phyloP scores from a whole-genome alignment of 352 stramenopile species.

The Phytopythium helicoides region DNA sequence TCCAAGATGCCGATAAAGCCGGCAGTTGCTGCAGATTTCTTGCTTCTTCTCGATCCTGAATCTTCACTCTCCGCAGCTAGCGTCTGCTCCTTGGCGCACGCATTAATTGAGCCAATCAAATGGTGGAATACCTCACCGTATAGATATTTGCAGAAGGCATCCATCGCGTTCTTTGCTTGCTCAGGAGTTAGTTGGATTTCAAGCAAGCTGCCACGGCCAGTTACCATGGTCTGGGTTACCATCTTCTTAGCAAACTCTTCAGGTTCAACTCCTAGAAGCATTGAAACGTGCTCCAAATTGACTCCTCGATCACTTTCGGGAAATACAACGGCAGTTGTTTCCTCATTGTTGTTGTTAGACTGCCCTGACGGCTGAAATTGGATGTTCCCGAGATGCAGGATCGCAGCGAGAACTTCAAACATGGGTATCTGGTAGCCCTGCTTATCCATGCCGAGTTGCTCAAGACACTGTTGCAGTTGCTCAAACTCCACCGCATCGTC shows the following conservation, averaged over 20 bases:
- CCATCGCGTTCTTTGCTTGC: slow-evolving; percentile 78
- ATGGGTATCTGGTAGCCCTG: slow-evolving; percentile 61
- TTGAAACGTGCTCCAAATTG: slow-evolving; percentile 53
- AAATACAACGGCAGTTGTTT: slow-evolving; percentile 44
- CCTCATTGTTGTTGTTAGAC: slow-evolving; percentile 23
- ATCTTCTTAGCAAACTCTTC: slow-evolving; percentile 75
- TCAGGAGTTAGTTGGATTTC: slow-evolving; percentile 70
- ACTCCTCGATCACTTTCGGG: slow-evolving; percentile 51
- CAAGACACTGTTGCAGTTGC: slow-evolving; percentile 58
- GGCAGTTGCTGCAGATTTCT: slow-evolving; percentile 3
- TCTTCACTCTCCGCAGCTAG: slow-evolving; percentile 1
- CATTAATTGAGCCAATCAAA: slow-evolving; percentile 74
- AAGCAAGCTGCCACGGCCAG: slow-evolving; percentile 65
- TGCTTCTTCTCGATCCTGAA: background rate
- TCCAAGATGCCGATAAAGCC: slow-evolving; percentile 88
- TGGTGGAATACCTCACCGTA: slow-evolving; percentile 83
- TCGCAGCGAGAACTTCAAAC: slow-evolving; percentile 67
- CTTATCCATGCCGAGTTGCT: slow-evolving; percentile 66
- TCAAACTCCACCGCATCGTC: slow-evolving; percentile 74
- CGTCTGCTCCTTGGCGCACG: slow-evolving; percentile 53
- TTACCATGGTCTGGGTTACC: slow-evolving; percentile 81
- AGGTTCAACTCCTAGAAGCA: slow-evolving; percentile 52
- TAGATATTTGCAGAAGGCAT: slow-evolving; percentile 84
- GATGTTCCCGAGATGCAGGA: slow-evolving; percentile 73
- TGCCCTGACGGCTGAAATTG: slow-evolving; percentile 28